Percentiles rank a stretch among this genome's conserved stretches.
Conservation (phyloP, 768 basidiomycete species). For the Pleurotus pulmonarius region DNA sequence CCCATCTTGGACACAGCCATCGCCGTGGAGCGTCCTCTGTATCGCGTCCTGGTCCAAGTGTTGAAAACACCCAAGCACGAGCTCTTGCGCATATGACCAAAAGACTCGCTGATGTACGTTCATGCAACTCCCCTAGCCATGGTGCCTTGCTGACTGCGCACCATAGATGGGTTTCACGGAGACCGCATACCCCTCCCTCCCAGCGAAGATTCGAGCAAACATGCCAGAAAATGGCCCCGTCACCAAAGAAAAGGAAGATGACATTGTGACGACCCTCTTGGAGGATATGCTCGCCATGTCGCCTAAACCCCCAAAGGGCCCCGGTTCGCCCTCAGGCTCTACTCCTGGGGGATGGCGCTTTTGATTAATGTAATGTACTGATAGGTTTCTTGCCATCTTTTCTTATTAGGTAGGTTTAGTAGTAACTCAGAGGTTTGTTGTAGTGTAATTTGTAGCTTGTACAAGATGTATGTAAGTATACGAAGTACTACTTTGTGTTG, state of each 20-base stretch:
- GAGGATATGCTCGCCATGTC: conserved; percentile 51
- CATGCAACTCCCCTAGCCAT: not conserved
- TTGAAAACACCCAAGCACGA: conserved; percentile 25
- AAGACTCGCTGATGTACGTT: conserved; percentile 62
- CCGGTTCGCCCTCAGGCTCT: conserved; percentile 30
- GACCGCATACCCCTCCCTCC: conserved; percentile 48
- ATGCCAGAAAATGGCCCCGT: conserved; percentile 37
- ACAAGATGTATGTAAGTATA: not conserved
- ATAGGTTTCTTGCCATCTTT: not conserved
- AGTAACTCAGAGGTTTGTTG: not conserved
- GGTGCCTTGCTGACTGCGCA: conserved; percentile 7
- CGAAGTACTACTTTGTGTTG: not conserved
- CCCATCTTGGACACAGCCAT: conserved; percentile 32
- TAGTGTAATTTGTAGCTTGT: too few relatives aligned
- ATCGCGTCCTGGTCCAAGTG: conserved; percentile 18
- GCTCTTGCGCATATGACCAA: conserved; percentile 48
- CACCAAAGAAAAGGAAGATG: conserved; percentile 57
- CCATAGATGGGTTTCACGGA: conserved; percentile 74
- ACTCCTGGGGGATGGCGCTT: conserved; percentile 44
- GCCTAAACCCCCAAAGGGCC: conserved; percentile 31
- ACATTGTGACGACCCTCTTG: conserved; percentile 59
- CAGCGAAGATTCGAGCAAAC: conserved; percentile 45
- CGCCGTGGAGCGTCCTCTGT: not conserved
- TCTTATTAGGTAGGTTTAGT: not conserved
- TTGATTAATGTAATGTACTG: conserved; percentile 15